Percentiles rank a stretch among this genome's conserved stretches.
Conservation (phyloP, 352 stramenopile genomes). For the Blastocystis sp. region DNA sequence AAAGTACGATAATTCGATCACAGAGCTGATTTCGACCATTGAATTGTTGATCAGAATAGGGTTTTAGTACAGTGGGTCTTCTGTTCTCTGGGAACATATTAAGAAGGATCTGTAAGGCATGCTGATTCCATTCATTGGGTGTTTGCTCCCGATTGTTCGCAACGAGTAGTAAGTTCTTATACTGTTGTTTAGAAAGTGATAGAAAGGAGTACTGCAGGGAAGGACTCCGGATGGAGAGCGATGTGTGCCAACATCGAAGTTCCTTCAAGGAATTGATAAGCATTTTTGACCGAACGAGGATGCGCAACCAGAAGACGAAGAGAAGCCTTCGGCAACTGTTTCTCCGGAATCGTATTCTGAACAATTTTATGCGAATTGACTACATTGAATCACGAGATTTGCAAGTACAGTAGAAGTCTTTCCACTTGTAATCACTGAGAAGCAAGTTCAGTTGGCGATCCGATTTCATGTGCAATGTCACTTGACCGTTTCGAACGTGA, state of each 20-base stretch:
- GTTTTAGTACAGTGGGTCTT: not conserved
- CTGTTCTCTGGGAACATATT: not conserved
- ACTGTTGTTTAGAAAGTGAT: not conserved
- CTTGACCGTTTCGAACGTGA: not conserved
- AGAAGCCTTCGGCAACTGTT: not conserved
- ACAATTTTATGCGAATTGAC: not conserved
- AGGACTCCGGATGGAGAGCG: not conserved
- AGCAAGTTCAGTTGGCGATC: not conserved
- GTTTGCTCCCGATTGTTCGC: not conserved
- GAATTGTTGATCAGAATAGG: conserved; percentile 3
- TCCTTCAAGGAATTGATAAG: conserved; percentile 22
- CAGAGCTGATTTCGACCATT: not conserved
- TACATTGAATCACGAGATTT: not conserved
- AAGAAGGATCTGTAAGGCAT: not conserved
- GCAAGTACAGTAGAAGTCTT: conserved; percentile 16
- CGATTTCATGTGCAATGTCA: conserved; percentile 20
- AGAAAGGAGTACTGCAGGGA: not conserved
- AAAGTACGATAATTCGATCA: not conserved
- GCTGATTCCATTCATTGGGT: not conserved
- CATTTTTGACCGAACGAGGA: not conserved
- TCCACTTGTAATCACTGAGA: conserved; percentile 13
- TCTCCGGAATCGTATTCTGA: not conserved
- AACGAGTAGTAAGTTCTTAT: not conserved
- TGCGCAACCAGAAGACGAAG: not conserved
- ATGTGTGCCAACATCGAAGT: not conserved